Base-by-base conservation (phyloP, 306 rosid genomes). In the Prunus kanzakura region DNA sequence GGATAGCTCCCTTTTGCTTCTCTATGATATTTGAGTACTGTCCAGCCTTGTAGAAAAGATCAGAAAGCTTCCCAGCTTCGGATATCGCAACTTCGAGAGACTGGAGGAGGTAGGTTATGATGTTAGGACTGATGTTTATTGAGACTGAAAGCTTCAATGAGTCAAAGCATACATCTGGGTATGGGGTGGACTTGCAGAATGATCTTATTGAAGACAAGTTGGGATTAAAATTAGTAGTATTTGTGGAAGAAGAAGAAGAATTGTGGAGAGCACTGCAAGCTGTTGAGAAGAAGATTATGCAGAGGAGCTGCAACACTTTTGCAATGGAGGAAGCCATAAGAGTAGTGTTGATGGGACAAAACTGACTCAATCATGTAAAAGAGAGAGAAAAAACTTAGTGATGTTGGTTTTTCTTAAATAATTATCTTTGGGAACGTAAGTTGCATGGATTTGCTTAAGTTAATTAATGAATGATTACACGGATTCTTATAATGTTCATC, bases 91-190 rank as follows among this genome's bases (percentile, higher is more conserved):
- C 73, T 80, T 87, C 71, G 50, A 92, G 96, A 56, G 91, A 77
- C 22, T 86, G 88, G 63, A 92, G 93, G 58, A 92, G 85, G 82
- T 25, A 86, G 65, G 32, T 77, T 64, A 87, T 23, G 80, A 90
- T 87, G 79, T 86, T 86, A 50, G 96, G 97, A 22, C 74, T 76
- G 76, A 90, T 90, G 79, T 55, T 81, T 43, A 88, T 81, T 3
- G 96, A 88, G 71, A 90, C 80, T 3, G 92, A 86, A 15, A 92
- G 89, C 85, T 92, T 92, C 30, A 88, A 66, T 15, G 97, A 85
- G 41, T 84, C 74, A 64, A 87, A 90, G 71, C 89, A 88, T n/a
- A 25, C 60, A 69, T 88, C 82, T n/a, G 91, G 93, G 76, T 85
- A 81, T 30, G 91, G 91, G 2, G 87, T 81, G 57, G 81, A 76